Evolutionary conservation across 352 stramenopile genomes (phyloP).

Genomic region (Phytophthora melonis): DNA sequence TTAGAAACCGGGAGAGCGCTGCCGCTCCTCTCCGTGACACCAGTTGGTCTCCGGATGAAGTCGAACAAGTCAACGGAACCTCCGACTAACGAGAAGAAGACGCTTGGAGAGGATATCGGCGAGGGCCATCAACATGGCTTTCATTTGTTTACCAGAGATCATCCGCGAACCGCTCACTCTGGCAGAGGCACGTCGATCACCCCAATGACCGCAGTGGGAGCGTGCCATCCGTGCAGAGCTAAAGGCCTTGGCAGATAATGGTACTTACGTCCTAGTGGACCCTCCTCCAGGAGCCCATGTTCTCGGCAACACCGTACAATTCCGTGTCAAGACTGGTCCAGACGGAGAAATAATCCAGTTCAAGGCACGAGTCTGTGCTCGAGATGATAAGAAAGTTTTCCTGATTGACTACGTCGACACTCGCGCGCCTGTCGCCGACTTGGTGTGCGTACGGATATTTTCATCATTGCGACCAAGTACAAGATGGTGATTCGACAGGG

Average conservation of each 20-base stretch:
- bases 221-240: not conserved
- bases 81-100: not conserved
- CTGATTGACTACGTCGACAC: constrained; percentile 6
- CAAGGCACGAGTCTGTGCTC: constrained; percentile 9
- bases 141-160: not conserved
- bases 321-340: constrained; percentile 9
- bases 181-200: not conserved
- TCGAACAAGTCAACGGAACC: not conserved
- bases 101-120: not conserved
- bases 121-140: not conserved
- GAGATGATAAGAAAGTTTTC: constrained; percentile 9
- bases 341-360: constrained; percentile 3
- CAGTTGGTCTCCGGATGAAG: not conserved
- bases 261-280: constrained; percentile 5
- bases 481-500: not conserved
- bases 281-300: constrained; percentile 6
- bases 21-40: not conserved
- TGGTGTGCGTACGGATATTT: constrained; percentile 4
- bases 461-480: not conserved
- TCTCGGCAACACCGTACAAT: constrained; percentile 6
- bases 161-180: too few relatives aligned
- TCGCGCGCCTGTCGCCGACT: not conserved
- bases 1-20: not conserved
- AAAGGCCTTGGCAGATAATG: not conserved
- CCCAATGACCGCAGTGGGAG: constrained; percentile 3